A percentile compares a stretch with the other conserved stretches of the same genome.
phyloP scores from a whole-genome alignment of 2,329 filamentous ascomycete species.

The Fusarium mexicanum region DNA sequence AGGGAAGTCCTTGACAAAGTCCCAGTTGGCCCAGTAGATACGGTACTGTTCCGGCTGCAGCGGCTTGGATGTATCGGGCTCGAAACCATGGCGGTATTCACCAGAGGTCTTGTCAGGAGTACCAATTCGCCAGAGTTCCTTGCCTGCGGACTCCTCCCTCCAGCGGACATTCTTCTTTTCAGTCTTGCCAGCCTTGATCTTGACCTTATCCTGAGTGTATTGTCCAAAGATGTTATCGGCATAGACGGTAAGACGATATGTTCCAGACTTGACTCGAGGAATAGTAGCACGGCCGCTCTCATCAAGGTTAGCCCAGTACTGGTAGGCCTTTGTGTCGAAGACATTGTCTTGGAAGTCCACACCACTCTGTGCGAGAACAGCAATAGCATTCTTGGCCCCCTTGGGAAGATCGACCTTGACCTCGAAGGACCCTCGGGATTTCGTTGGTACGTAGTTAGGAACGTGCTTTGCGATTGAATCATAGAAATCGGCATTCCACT shows the following conservation, averaged over 20 bases:
- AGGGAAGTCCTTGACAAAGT: conserved; percentile 68
- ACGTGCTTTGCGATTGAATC: conserved; percentile 69
- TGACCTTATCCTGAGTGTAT: conserved; percentile 61
- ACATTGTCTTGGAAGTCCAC: conserved; percentile 55
- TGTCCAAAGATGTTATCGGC: conserved; percentile 71
- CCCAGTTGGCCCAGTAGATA: conserved; percentile 69
- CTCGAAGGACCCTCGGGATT: conserved; percentile 60
- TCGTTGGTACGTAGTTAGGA: conserved; percentile 66
- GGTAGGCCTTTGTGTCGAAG: conserved; percentile 62
- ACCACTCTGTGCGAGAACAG: conserved; percentile 57
- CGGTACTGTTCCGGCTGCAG: conserved; percentile 66
- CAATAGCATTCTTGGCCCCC: conserved; percentile 61
- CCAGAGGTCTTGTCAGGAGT: conserved; percentile 69
- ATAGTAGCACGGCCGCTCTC: conserved; percentile 60
- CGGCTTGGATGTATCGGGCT: conserved; percentile 57
- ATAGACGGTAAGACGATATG: conserved; percentile 70
- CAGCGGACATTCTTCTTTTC: conserved; percentile 56
- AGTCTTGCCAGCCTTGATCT: conserved; percentile 50
- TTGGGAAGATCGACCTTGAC: conserved; percentile 62
- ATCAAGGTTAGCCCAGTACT: conserved; percentile 69
- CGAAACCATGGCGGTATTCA: conserved; percentile 68
- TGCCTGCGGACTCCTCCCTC: conserved; percentile 64
- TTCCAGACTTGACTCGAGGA: conserved; percentile 64
- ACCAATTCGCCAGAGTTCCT: conserved; percentile 70
- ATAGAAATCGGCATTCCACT: conserved; percentile 70